Evolutionary conservation across 2,329 filamentous ascomycete genomes (phyloP), one percentile per base, ranked within the genome.

Genomic region (Pyricularia grisea): DNA sequence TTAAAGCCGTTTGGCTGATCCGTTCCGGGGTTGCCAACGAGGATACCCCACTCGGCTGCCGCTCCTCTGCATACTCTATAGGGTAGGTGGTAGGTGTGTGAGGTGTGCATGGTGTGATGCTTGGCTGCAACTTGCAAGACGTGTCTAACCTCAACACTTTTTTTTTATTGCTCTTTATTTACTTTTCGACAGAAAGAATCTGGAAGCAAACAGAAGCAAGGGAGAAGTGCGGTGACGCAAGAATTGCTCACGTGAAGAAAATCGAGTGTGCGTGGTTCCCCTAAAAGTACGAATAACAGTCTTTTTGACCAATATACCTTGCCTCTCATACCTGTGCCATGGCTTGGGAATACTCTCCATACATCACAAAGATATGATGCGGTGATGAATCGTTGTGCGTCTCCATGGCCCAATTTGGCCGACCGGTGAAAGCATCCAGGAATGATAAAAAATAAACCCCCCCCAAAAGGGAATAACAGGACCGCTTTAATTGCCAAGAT

Each of bases 1-100:
- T 27, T 67, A n/a, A 10, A 67, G 65, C 65, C 65, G 65, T 67
- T 67, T 67, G 65, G 65, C 36, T 67, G 65, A 20, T 20, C 65
- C 65, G 30, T 67, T 25, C 33, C 31, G 58, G 58, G 58, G 58
- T 7, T n/a, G 42, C 23, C n/a, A 61, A 61, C 2, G n/a, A 61
- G 58, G 23, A 27, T 61, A 25, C 58, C 55, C 58, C 58, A 61
- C 58, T 9, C n/a, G 55, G 55, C 55, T 60, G 55, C 55, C 55
- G 55, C 55, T 10, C 55, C 4, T 25, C 10, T 61, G n/a, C 58
- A 61, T 12, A 61, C 42, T 50, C 42, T 50, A n/a, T 50, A 50
- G 42, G n/a, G n/a, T n/a, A n/a, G n/a, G n/a, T n/a, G 42, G 42
- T 50, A 50, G 42, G 42, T 50, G 42, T 50, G 58, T 27, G 4